Base-by-base conservation (phyloP, 2,329 filamentous ascomycete species). In the Microsporum ferrugineum region DNA sequence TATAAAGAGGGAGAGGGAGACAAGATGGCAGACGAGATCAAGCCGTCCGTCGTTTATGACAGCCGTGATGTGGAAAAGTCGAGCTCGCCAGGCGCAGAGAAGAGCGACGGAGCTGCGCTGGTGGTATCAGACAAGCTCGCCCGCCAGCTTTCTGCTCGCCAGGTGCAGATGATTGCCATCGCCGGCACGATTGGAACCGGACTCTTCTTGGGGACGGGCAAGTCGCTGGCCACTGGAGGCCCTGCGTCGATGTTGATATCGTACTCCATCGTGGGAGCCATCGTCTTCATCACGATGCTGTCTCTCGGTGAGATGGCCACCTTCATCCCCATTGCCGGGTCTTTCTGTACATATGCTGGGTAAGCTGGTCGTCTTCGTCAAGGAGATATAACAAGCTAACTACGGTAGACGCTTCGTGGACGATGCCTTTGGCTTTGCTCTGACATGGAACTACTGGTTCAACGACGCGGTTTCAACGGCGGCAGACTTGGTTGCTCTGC, bases 151-250 rank as follows among this genome's bases (percentile, higher is more conserved):
- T 82, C 81, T 1, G 75, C 81, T 14, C 79, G 84, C n/a, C 84
- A 86, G 69, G 81, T 86, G 8, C 83, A 86, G 72, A 86, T 87
- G 83, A 84, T 87, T 63, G 84, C 84, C 49, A 76, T 78, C 61
- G 75, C 73, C 4, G 75, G 75, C 27, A 76, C 74, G 5, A 77
- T 77, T 53, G 73, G 65, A 6, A 85, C 83, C 0, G 84, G 84
- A 2, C 71, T 86, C 2, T 86, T 86, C 65, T 75, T 87, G 4
- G 83, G 84, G 34, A 84, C 82, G 0, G 84, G 84, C 7, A 82
- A 81, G 67, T 80, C 82, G 2, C 71, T 86, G 43, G 78, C 82
- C 0, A 84, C 78, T 0, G 84, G 82, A 34, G 84, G 84, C 0
- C 84, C 84, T 3, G 82, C 80, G 0, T 82, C 81, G 2, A 77